Percentiles rank a stretch among this genome's conserved stretches.
These are phyloP conservation scores for Collybiopsis luxurians DNA, from an alignment of 768 basidiomycete genomes.

Conservation along the genomic window DNA sequence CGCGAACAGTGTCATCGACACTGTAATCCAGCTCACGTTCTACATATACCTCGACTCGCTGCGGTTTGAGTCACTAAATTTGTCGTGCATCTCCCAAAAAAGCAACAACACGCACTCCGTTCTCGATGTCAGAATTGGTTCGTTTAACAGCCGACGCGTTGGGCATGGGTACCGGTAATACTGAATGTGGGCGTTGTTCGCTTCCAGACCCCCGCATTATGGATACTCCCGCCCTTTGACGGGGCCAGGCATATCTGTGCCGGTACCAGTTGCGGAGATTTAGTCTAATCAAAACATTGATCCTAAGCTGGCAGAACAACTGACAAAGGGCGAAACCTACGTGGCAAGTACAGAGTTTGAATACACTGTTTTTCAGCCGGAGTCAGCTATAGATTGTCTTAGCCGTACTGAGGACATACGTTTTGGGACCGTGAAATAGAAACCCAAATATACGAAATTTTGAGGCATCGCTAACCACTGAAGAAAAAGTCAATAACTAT, in stretches of 20 bases:
- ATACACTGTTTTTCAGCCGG: background rate
- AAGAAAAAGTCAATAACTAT: background rate
- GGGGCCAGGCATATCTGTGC: conserved; percentile 9
- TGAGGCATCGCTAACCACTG: conserved; percentile 14
- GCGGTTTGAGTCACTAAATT: background rate
- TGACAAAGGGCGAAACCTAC: conserved; percentile 3
- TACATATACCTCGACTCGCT: background rate
- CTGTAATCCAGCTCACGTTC: background rate
- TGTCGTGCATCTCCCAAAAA: background rate
- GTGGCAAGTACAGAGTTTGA: too few relatives aligned
- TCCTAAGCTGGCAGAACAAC: too few relatives aligned
- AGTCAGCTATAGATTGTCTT: background rate
- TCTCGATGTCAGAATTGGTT: background rate
- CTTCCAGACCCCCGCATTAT: too few relatives aligned
- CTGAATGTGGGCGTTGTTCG: too few relatives aligned
- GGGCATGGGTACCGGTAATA: background rate
- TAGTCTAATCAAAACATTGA: background rate
- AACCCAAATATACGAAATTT: conserved; percentile 11
- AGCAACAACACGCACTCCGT: too few relatives aligned
- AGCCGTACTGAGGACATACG: background rate
- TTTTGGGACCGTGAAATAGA: conserved; percentile 9
- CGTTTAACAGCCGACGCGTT: background rate
- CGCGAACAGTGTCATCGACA: too few relatives aligned
- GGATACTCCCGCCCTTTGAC: background rate
- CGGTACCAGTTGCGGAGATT: conserved; percentile 16